Base-by-base conservation (phyloP, 1,139 yeast genomes). In the Eremothecium sinecaudum region DNA sequence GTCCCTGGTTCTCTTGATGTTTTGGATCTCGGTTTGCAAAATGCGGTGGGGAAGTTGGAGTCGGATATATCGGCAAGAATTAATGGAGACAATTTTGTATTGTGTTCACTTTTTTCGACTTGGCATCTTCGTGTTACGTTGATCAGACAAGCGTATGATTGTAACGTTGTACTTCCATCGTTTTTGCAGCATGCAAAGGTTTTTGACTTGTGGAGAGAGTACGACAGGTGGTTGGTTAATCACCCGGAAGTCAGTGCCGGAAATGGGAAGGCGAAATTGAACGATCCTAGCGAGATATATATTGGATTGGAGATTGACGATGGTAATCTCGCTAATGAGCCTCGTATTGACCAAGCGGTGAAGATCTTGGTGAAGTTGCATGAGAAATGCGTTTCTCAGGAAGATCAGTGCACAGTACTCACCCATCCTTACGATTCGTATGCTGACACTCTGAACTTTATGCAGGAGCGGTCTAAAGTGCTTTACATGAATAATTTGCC, bases 131-230 rank as follows among this genome's bases (percentile, higher is more conserved):
- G 87, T 42, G 87, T 84, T 21, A 83, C 80, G 47, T 58, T 87
- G 18, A 78, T 82, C 4, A 67, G 93, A 32, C 94, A 83, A 53
- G 84, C 94, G 7, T 66, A 83, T 26, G 94, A 83, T 53, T 76
- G 80, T 53, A 69, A 73, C 10, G 74, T 81, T 36, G 71, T 65
- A 2, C 65, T 87, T 40, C 95, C 96, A 0, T 64, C 71, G 3
- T 83, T 79, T 51, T 62, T 87, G 41, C 83, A 78, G 52, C 78
- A 77, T 45, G 84, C 95, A 2, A 66, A 76, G 29, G 69, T 80
- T 18, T 84, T 82, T 59, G 95, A 84, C 56, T 61, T 87, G 40
- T 71, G 73, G 48, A 71, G 68, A 39, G 96, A 86, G 56, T 83
- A 71, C 53, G 55, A 69, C 26, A 77, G 75, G 48, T 81, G 86